Conservation (phyloP, 805 yeast species). For the Metschnikowia hibisci region DNA sequence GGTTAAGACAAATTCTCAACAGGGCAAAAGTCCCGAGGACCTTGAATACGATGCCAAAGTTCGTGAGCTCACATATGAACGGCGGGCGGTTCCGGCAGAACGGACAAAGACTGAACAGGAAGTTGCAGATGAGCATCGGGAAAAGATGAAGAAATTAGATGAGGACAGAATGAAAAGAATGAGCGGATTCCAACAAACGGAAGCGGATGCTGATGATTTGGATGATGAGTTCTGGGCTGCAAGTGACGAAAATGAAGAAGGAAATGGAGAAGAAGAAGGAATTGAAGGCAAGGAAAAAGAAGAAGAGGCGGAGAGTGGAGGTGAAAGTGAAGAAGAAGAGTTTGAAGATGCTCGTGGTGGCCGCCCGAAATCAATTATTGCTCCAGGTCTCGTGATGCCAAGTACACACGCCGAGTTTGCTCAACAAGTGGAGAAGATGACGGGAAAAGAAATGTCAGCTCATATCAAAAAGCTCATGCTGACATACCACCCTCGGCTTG, state of each 20-base stretch:
- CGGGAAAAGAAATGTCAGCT: slow-evolving; percentile 41
- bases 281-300: no score
- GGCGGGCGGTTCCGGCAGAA: slow-evolving; percentile 76
- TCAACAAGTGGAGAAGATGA: slow-evolving; percentile 26
- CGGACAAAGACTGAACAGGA: slow-evolving; percentile 79
- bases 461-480: slow-evolving; percentile 54
- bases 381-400: slow-evolving; percentile 27
- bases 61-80: slow-evolving; percentile 62
- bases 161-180: slow-evolving; percentile 67
- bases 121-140: slow-evolving; percentile 53
- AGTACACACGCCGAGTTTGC: slow-evolving; percentile 29
- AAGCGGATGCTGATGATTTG: slow-evolving; percentile 63
- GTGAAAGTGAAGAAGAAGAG: slow-evolving; percentile 42
- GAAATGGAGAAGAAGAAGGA: slow-evolving; percentile 62
- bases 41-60: slow-evolving; percentile 63
- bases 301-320: slow-evolving; percentile 50
- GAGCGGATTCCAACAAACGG: slow-evolving; percentile 56
- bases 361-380: slow-evolving; percentile 8
- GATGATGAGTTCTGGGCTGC: slow-evolving; percentile 64
- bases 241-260: slow-evolving; percentile 53
- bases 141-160: slow-evolving; percentile 59
- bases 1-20: slow-evolving; percentile 13
- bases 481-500: slow-evolving; percentile 69
- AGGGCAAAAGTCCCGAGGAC: slow-evolving; percentile 39
- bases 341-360: slow-evolving; percentile 33